These are phyloP conservation scores for Wickerhamiella shivajii DNA, from an alignment of 805 yeast genomes.

Conservation along the genomic window DNA sequence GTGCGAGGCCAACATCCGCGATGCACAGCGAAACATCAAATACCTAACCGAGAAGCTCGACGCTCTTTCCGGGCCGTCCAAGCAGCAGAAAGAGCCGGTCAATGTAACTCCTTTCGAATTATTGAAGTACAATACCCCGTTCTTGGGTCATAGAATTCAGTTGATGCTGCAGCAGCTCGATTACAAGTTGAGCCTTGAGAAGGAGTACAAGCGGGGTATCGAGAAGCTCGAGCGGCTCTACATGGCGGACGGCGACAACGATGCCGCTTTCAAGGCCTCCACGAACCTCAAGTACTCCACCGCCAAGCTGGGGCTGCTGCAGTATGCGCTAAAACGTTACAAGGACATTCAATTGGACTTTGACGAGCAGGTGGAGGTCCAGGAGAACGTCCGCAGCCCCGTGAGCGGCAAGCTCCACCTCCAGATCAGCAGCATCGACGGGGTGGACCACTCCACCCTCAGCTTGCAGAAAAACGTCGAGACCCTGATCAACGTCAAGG, in stretches of 20 bases:
- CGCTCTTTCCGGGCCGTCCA: constrained; percentile 23
- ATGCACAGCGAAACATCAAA: constrained; percentile 80
- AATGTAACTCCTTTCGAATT: constrained; percentile 37
- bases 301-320: constrained; percentile 68
- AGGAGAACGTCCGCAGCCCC: constrained; percentile 65
- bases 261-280: constrained; percentile 73
- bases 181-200: constrained; percentile 83
- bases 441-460: constrained; percentile 85
- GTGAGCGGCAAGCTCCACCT: constrained; percentile 64
- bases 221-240: constrained; percentile 77
- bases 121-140: constrained; percentile 83
- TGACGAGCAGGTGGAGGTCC: constrained; percentile 39
- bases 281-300: constrained; percentile 73
- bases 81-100: constrained; percentile 4
- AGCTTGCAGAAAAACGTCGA: constrained; percentile 67
- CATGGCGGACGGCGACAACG: constrained; percentile 78
- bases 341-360: constrained; percentile 61
- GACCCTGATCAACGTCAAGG: constrained; percentile 55
- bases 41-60: constrained; percentile 66
- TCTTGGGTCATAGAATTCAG: constrained; percentile 85
- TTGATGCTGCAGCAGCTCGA: constrained; percentile 89
- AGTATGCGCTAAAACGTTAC: constrained; percentile 70
- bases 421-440: constrained; percentile 59
- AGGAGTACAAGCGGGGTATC: constrained; percentile 83
- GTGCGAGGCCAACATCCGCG: constrained; percentile 80